A percentile compares a stretch with the other conserved stretches of the same genome.
Conservation (phyloP, 2,329 filamentous ascomycete species). For the Pseudogymnoascus sp. region DNA sequence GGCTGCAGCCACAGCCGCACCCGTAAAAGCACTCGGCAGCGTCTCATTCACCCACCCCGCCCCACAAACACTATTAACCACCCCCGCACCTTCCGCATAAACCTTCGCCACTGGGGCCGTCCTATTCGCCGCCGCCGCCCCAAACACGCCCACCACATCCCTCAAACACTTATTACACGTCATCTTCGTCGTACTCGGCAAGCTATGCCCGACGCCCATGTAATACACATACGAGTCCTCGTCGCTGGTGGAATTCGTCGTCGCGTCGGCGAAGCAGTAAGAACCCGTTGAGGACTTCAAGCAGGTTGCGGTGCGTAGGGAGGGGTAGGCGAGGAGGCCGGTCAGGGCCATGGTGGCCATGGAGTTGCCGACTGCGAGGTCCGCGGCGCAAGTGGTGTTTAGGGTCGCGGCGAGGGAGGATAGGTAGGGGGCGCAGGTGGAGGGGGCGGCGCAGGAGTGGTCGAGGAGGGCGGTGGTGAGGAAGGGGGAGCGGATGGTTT, state of each 20-base stretch:
- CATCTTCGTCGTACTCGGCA: conserved; percentile 62
- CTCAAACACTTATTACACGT: conserved; percentile 69
- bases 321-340: conserved; percentile 68
- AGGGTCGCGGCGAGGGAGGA: conserved; percentile 57
- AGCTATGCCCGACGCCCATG: conserved; percentile 65
- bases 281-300: conserved; percentile 58
- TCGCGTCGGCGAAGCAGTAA: conserved; percentile 78
- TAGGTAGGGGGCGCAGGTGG: conserved; percentile 60
- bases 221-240: conserved; percentile 78
- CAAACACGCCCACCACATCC: conserved; percentile 76
- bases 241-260: conserved; percentile 64
- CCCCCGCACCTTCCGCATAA: conserved; percentile 63
- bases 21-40: conserved; percentile 33
- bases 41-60: conserved; percentile 49
- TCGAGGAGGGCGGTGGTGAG: conserved; percentile 72
- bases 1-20: not conserved
- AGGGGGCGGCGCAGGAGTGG: conserved; percentile 63
- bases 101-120: conserved; percentile 58
- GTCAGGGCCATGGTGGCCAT: conserved; percentile 66
- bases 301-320: conserved; percentile 74
- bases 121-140: conserved; percentile 57
- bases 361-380: conserved; percentile 60
- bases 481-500: conserved; percentile 62
- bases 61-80: conserved; percentile 62
- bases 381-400: conserved; percentile 57